Base-by-base conservation (phyloP, 176 grass and related monocot species). In the Lolium perenne region DNA sequence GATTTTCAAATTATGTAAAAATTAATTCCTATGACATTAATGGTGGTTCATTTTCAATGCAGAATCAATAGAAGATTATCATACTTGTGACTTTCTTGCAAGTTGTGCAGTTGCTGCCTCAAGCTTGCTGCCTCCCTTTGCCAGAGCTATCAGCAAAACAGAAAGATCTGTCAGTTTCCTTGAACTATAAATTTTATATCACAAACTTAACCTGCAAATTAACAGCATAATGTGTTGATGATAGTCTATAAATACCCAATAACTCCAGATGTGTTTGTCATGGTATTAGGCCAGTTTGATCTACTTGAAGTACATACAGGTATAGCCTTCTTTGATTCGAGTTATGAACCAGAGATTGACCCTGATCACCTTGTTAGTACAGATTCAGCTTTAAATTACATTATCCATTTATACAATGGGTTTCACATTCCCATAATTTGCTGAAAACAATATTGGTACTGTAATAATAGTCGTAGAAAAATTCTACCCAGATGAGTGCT, bases 51-150 rank as follows among this genome's bases (percentile, higher is more conserved):
- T 51, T 81, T 91, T 62, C 25, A 23, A 29, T 91, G 76, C 76
- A 91, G 89, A 87, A 80, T 87, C 59, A 59, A 48, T 46, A 74
- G 75, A 84, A 67, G 80, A 84, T 84, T 66, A 82, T 87, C 78
- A 78, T 92, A 92, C 92, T 88, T 92, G 80, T 92, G 90, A 83
- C 84, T 91, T 93, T 91, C 89, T 91, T 88, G 88, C 87, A 93
- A 91, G 79, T 87, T 89, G 71, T 86, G 90, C 88, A 95, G 93
- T 90, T 90, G 88, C 86, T 95, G 93, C 87, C 90, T 95, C 93
- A 92, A 92, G 87, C 85, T 88, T 88, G 86, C 90, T 86, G 85
- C 87, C 82, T 95, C 90, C 82, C 72, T 92, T 86, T 95, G 74
- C 90, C 90, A 92, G 74, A 94, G 45, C 92, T 94, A 74, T 76